Evolutionary conservation across 257 asterid species (phyloP).

Genomic region (Pogostemon cablin): DNA sequence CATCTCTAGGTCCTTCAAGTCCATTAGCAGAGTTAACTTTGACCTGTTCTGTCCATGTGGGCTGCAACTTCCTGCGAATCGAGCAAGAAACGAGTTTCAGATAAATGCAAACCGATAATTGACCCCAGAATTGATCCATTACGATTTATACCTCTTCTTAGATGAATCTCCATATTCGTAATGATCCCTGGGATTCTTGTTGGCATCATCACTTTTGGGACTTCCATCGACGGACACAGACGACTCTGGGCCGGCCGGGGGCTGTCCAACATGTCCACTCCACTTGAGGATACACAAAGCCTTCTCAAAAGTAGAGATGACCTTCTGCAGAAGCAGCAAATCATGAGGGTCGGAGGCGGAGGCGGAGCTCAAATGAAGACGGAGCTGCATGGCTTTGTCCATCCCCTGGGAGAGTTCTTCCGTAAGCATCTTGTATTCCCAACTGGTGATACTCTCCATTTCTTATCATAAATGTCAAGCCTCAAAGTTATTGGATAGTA

Average conservation of each 20-base stretch:
- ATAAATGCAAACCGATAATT: not conserved
- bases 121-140: not conserved
- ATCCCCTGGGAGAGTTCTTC: slow-evolving; percentile 75
- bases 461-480: not conserved
- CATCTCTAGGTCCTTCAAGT: slow-evolving; percentile 78
- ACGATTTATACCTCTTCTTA: slow-evolving; percentile 63
- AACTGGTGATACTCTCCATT: slow-evolving; percentile 53
- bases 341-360: slow-evolving; percentile 43
- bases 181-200: slow-evolving; percentile 41
- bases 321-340: slow-evolving; percentile 57
- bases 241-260: slow-evolving; percentile 40
- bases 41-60: slow-evolving; percentile 75
- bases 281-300: slow-evolving; percentile 68
- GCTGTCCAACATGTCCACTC: slow-evolving; percentile 42
- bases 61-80: slow-evolving; percentile 68
- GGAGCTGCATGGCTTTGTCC: slow-evolving; percentile 76
- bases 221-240: slow-evolving; percentile 61
- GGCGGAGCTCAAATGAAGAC: slow-evolving; percentile 45
- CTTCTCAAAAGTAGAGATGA: slow-evolving; percentile 74
- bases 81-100: slow-evolving; percentile 27
- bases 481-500: no score
- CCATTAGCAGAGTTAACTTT: slow-evolving; percentile 59
- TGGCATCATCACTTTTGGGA: slow-evolving; percentile 51
- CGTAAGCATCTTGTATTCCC: slow-evolving; percentile 53
- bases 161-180: slow-evolving; percentile 41